Evolutionary conservation across 352 stramenopile species (phyloP), one percentile per base, ranked within the genome.

Genomic region (Pythium grandisporangium): DNA sequence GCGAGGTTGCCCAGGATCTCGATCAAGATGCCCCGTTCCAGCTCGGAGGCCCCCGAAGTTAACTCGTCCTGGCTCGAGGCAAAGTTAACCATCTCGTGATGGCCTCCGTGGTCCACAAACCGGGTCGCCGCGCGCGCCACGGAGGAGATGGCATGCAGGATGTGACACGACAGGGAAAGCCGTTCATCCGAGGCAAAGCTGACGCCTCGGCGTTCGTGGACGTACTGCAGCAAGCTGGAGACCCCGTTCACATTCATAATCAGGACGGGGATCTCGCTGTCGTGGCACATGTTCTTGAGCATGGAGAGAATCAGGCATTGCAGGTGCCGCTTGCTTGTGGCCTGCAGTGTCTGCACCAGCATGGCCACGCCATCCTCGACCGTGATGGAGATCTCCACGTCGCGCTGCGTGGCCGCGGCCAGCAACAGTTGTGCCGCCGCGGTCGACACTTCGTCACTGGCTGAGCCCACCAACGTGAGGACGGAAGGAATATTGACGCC

Each of bases 311-410:
- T 17, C 1, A 77, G 42, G 8, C 71, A 72, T 41, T 84, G 66
- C 1, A 85, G 53, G 16, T 48, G 33, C 30, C 46, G 50, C 11
- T 58, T 57, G 2, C 13, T 60, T 0, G 68, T 60, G 37, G 53
- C 46, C 22, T 62, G 60, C 7, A 84, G 46, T 24, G 66, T 64
- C 16, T 48, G 49, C 8, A 84, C 67, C 7, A 90, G 50, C 2
- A 58, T 61, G 12, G 61, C 56, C 3, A 90, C 55, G n/a, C 76
- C 76, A n/a, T 90, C 76, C 46, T 81, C 73, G 6, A 87, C 76
- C 2, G 72, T 78, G 30, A 90, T 53, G 1, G 68, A 58, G 34
- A 87, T 73, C 24, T 79, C 67, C 11, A 86, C 58, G 14, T 84
- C 71, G 2, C 61, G 67, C 24, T 87, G 54, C 3, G 45, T 47